Evolutionary conservation across 164 flowering plant genomes (phyloP).

Genomic region (Taxillus chinensis): DNA sequence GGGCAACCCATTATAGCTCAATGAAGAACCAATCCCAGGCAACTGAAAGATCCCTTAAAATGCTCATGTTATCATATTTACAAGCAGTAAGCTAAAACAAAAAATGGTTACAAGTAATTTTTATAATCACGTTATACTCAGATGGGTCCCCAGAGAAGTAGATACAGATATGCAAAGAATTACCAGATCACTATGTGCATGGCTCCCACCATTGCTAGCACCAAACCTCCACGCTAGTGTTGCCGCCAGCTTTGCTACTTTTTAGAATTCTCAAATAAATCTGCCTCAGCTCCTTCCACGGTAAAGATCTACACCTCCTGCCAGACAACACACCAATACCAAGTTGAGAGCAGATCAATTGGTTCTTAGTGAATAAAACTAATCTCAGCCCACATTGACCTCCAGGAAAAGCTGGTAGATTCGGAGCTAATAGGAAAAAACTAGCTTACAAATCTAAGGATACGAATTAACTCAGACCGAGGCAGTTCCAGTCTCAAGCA

Average conservation of each 20-base stretch:
- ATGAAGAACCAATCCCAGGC: too few species aligned
- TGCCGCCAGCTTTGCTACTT: slow-evolving; percentile 58
- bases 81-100: too few species aligned
- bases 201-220: slow-evolving; percentile 55
- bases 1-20: too few species aligned
- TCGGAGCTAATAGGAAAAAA: too few species aligned
- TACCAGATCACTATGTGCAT: slow-evolving; percentile 57
- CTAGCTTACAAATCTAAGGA: too few species aligned
- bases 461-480: too few species aligned
- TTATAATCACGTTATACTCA: too few species aligned
- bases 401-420: neutral
- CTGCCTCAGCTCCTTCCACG: slow-evolving; percentile 13
- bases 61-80: too few species aligned
- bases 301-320: slow-evolving; percentile 42
- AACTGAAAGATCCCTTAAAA: too few species aligned
- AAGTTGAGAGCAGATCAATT: slow-evolving; percentile 1
- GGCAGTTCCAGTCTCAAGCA: too few species aligned
- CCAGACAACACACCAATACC: slow-evolving; percentile 4
- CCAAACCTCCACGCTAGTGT: slow-evolving; percentile 56
- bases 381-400: neutral
- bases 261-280: slow-evolving; percentile 17
- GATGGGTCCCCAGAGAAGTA: too few species aligned
- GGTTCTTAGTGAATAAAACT: neutral
- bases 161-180: neutral
- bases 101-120: too few species aligned